Base-by-base conservation (phyloP, 2,329 filamentous ascomycete species). In the Cyphellophora attinorum region DNA sequence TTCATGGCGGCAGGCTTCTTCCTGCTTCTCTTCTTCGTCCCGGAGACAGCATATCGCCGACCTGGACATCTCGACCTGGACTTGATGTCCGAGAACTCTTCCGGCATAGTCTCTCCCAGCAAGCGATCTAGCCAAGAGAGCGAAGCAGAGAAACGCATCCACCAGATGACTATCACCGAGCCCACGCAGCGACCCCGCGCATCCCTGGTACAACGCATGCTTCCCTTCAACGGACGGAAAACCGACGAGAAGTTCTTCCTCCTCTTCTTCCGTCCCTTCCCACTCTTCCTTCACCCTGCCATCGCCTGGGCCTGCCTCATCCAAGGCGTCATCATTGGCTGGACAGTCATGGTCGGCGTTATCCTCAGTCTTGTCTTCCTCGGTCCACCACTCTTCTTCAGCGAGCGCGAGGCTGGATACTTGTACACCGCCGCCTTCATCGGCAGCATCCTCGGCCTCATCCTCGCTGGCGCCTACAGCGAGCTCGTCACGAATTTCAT, bases 301-400 rank as follows among this genome's bases (percentile, higher is more conserved):
- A 85, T 95, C 47, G 58, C 93, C 27, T 94, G 85, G 83, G 70
- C 71, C 11, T 76, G 72, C 50, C 66, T 95, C 3, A 84, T 88
- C 32, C 88, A 94, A 67, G 88, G 88, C 11, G 76, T 83, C 4
- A 75, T 94, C 52, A 94, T 95, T 51, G 89, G 88, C 45, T 96
- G 89, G 88, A 93, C 88, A 1, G 84, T 95, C 11, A 85, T 95
- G 52, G 89, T 93, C 45, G 82, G 84, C 37, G 80, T 91, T 41
- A 76, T 91, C 46, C 64, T 93, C 29, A 81, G 79, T n/a, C 75
- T 79, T 39, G 79, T 93, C 46, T 89, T 91, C 62, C 70, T 93
- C 30, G 79, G 80, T 2, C 79, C 81, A 2, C 84, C 85, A 1
- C 73, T 88, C 27, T 91, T 77, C 65, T 94, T 88, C 72, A 67